Evolutionary conservation across 768 basidiomycete genomes (phyloP).

Genomic region (Cystobasidium onofrii): DNA sequence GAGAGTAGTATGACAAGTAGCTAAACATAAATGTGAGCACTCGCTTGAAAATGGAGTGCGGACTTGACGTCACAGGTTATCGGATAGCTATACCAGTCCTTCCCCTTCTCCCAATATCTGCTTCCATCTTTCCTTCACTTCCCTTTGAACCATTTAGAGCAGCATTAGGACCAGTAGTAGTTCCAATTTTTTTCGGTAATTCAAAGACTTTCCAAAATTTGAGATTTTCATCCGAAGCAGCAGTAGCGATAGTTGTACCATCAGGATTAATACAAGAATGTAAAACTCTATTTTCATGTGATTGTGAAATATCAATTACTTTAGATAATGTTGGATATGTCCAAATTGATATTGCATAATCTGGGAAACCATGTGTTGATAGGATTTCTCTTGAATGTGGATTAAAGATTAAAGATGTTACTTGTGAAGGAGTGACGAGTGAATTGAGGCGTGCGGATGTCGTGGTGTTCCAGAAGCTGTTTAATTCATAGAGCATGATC

Average conservation of each 20-base stretch:
- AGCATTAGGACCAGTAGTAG: neutral
- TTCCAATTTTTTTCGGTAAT: slow-evolving; percentile 19
- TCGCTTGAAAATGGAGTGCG: too few relatives aligned
- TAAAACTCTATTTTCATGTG: slow-evolving; percentile 83
- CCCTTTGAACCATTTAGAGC: neutral
- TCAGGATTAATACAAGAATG: slow-evolving; percentile 76
- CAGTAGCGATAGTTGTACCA: slow-evolving; percentile 84
- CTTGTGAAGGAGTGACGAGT: slow-evolving; percentile 75
- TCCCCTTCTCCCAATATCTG: slow-evolving; percentile 37
- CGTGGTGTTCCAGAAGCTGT: slow-evolving; percentile 78
- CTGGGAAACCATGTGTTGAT: slow-evolving; percentile 86
- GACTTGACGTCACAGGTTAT: slow-evolving; percentile 10
- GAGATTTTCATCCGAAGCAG: slow-evolving; percentile 88
- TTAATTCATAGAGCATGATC: neutral
- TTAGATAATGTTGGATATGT: slow-evolving; percentile 72
- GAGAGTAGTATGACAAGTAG: too few relatives aligned
- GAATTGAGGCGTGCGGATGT: slow-evolving; percentile 87
- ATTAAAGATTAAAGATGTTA: slow-evolving; percentile 82
- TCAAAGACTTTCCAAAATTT: slow-evolving; percentile 52
- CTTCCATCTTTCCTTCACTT: slow-evolving; percentile 37
- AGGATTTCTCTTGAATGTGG: slow-evolving; percentile 80
- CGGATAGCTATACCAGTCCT: slow-evolving; percentile 40
- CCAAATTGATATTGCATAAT: slow-evolving; percentile 48
- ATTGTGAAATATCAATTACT: slow-evolving; percentile 76
- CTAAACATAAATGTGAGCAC: too few relatives aligned